Evolutionary conservation across 768 basidiomycete species (phyloP).

Genomic region (Gloeostereum incarnatum): DNA sequence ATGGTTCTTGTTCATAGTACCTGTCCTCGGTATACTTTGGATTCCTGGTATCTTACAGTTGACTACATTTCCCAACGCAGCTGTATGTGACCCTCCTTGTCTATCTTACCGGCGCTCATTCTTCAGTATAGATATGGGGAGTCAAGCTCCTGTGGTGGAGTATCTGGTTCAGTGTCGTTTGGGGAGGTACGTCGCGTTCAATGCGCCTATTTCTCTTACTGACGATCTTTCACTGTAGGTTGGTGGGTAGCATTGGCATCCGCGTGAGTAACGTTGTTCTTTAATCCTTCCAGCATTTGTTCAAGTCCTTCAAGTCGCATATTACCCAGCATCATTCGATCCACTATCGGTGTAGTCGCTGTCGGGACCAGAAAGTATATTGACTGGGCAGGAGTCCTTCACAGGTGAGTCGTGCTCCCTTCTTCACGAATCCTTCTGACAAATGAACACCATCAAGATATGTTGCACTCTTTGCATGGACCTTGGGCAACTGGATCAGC

Average conservation of each 20-base stretch:
- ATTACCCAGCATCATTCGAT: constrained; percentile 42
- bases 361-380: constrained; percentile 67
- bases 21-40: constrained; percentile 58
- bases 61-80: constrained; percentile 34
- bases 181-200: constrained; percentile 45
- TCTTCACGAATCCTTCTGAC: background rate
- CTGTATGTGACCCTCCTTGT: constrained; percentile 25
- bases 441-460: constrained; percentile 26
- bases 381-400: constrained; percentile 64
- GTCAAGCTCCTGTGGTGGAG: constrained; percentile 70
- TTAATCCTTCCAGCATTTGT: background rate
- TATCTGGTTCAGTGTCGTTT: constrained; percentile 73
- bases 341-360: constrained; percentile 67
- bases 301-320: constrained; percentile 27
- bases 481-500: constrained; percentile 55
- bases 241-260: constrained; percentile 74
- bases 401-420: constrained; percentile 39
- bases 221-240: constrained; percentile 24
- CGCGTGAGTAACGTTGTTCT: constrained; percentile 38
- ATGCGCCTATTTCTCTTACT: background rate
- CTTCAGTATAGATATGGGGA: constrained; percentile 38
- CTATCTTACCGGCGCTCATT: background rate
- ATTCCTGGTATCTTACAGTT: constrained; percentile 69
- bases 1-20: constrained; percentile 75
- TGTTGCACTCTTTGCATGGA: constrained; percentile 63